A percentile compares a stretch with the other conserved stretches of the same genome.
Conservation (phyloP, 192 early-diverging fungal genomes). For the Coemansia sp. region DNA sequence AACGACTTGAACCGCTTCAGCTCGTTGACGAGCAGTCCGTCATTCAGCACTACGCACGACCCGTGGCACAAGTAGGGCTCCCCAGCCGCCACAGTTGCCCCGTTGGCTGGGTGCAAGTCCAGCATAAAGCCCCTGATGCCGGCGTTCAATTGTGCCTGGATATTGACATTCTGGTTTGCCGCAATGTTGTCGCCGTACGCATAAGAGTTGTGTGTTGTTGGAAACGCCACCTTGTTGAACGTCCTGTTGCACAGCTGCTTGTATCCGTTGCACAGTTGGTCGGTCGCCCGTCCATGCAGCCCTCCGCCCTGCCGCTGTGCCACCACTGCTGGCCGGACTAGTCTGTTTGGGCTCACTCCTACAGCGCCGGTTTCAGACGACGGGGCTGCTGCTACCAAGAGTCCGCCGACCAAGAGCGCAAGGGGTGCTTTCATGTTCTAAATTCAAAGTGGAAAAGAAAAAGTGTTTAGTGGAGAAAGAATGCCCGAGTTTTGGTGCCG, state of each 20-base stretch:
- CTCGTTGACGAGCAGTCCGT: constrained; percentile 55
- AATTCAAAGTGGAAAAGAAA: not conserved
- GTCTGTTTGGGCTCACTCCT: not conserved
- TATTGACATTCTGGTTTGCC: constrained; percentile 65
- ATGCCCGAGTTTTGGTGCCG: too few relatives aligned
- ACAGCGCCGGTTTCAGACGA: not conserved
- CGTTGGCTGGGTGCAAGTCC: constrained; percentile 47
- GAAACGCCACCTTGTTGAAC: constrained; percentile 62
- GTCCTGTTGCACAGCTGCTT: constrained; percentile 60
- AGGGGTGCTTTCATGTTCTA: not conserved
- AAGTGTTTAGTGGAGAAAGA: not conserved
- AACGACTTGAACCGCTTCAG: constrained; percentile 58
- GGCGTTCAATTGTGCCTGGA: constrained; percentile 64
- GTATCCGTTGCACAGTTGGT: constrained; percentile 63
- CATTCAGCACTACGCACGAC: constrained; percentile 61
- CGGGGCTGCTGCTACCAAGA: not conserved
- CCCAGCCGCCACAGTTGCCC: constrained; percentile 9
- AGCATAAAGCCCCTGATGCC: constrained; percentile 75
- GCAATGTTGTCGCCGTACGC: constrained; percentile 54
- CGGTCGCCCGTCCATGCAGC: not conserved
- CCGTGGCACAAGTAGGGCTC: constrained; percentile 67
- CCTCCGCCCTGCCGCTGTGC: not conserved
- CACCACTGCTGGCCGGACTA: not conserved
- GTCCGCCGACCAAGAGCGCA: not conserved
- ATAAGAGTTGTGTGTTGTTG: constrained; percentile 75